phyloP scores from a whole-genome alignment of 176 grass and related monocot species.

The Oryza nivara region DNA sequence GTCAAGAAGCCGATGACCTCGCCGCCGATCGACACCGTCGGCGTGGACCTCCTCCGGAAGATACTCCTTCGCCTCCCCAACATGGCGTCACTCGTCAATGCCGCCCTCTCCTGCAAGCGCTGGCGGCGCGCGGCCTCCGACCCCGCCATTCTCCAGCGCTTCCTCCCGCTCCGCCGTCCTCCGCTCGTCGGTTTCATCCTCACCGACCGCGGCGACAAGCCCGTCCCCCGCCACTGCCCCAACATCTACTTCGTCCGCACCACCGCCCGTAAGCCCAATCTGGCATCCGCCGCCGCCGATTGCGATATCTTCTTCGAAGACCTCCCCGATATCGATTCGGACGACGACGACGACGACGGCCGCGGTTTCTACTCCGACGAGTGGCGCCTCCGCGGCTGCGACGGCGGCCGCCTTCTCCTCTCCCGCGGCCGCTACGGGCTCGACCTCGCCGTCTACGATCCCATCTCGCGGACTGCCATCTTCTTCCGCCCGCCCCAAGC shows the following conservation, averaged over 20 bases:
- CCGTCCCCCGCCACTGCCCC: not conserved
- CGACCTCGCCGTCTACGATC: constrained; percentile 37
- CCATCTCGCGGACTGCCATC: constrained; percentile 13
- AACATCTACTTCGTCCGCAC: not conserved
- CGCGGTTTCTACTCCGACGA: not conserved
- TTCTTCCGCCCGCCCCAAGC: not conserved
- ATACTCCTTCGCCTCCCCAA: constrained; percentile 32
- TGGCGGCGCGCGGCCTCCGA: constrained; percentile 29
- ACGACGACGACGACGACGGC: not conserved
- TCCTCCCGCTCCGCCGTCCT: constrained; percentile 13
- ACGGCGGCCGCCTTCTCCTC: constrained; percentile 30
- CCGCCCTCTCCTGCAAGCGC: constrained; percentile 12
- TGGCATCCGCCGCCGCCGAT: not conserved
- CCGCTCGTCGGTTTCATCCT: constrained; percentile 27
- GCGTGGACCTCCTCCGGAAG: not conserved
- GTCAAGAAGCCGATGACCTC: not conserved
- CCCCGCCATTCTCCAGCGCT: constrained; percentile 11
- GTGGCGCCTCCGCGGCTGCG: constrained; percentile 22
- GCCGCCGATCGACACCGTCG: not conserved
- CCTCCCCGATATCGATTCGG: not conserved
- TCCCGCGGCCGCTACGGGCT: not conserved
- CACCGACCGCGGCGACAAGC: constrained; percentile 5
- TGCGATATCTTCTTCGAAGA: constrained; percentile 6
- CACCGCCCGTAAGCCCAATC: not conserved
- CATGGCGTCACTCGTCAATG: constrained; percentile 29